A percentile compares a stretch with the other conserved stretches of the same genome.
Conservation (phyloP, 495 filamentous ascomycete species). For the Neurospora terricola region DNA sequence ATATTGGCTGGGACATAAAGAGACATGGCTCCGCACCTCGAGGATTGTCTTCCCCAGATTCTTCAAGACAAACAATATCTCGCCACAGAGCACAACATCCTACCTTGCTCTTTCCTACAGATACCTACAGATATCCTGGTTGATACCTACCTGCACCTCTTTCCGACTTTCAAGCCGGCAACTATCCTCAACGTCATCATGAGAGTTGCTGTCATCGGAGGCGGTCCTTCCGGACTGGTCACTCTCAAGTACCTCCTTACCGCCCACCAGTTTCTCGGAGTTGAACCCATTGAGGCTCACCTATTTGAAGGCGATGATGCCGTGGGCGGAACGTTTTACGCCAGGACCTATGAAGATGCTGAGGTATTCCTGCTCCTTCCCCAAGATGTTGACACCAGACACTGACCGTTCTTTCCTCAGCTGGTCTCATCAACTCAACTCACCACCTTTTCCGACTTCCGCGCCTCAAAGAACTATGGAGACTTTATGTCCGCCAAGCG, state of each 20-base stretch:
- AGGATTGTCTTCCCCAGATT: neutral
- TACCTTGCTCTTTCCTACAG: neutral
- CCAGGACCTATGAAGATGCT: conserved; percentile 26
- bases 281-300: conserved; percentile 24
- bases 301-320: conserved; percentile 13
- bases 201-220: conserved; percentile 33
- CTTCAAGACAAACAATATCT: neutral
- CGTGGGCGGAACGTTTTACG: conserved; percentile 24
- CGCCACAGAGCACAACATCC: neutral
- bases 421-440: conserved; percentile 33
- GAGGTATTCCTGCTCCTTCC: conserved; percentile 11
- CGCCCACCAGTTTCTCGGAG: conserved; percentile 20
- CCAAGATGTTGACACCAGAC: neutral
- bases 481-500: conserved; percentile 27
- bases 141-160: neutral
- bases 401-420: conserved; percentile 9
- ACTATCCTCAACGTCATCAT: neutral
- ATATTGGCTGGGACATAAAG: neutral
- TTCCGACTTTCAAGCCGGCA: neutral
- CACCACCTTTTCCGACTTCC: conserved; percentile 33
- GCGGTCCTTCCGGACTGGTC: conserved; percentile 35
- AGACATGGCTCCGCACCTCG: neutral
- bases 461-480: conserved; percentile 14
- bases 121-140: neutral
- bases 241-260: conserved; percentile 34